These are phyloP conservation scores for Helotiales sp. DNA, from an alignment of 2,329 filamentous ascomycete genomes.

Conservation along the genomic window DNA sequence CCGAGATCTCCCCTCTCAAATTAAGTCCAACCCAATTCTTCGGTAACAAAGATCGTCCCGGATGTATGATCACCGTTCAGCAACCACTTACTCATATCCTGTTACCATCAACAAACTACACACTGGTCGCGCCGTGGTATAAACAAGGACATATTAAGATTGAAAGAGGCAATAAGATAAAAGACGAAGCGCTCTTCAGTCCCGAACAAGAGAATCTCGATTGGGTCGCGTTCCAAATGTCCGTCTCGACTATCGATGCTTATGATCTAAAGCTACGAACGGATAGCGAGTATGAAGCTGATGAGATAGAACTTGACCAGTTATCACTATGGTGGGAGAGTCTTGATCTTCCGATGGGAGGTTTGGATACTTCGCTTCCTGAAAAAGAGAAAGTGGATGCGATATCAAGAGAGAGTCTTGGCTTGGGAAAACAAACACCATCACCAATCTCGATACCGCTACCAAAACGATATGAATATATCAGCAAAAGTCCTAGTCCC, in stretches of 20 bases:
- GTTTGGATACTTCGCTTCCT: slow-evolving; percentile 6
- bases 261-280: slow-evolving; percentile 29
- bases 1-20: slow-evolving; percentile 37
- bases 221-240: slow-evolving; percentile 67
- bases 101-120: slow-evolving; percentile 44
- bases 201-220: slow-evolving; percentile 52
- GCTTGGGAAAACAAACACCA: too few relatives aligned
- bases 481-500: too few relatives aligned
- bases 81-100: slow-evolving; percentile 36
- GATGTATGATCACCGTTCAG: neutral
- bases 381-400: neutral
- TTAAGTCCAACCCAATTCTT: slow-evolving; percentile 5
- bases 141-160: slow-evolving; percentile 57
- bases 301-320: slow-evolving; percentile 24
- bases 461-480: too few relatives aligned
- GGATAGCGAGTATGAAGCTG: slow-evolving; percentile 18
- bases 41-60: neutral
- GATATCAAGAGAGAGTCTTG: neutral
- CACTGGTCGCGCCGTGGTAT: slow-evolving; percentile 49
- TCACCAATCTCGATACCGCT: too few relatives aligned
- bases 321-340: slow-evolving; percentile 27
- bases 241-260: slow-evolving; percentile 57
- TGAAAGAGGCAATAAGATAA: slow-evolving; percentile 41
- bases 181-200: slow-evolving; percentile 25
- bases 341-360: slow-evolving; percentile 24